Base-by-base conservation (phyloP, 495 filamentous ascomycete species). In the Penicillium manginii region DNA sequence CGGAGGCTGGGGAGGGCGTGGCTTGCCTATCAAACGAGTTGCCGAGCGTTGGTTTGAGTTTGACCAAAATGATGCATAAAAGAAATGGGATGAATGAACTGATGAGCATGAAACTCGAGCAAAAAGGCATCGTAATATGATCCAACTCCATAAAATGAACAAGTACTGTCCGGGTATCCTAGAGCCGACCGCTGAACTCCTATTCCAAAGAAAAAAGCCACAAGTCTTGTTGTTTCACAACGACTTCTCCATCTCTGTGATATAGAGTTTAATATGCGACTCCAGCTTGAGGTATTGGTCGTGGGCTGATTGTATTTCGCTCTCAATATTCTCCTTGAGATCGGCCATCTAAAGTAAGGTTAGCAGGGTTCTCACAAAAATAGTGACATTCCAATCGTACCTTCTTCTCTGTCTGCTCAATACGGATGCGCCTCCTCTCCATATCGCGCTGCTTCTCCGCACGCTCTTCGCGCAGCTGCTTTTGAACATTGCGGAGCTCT, bases 351-450 rank as follows among this genome's bases (percentile, higher is more conserved):
- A 70, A 52, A 51, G 9, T 47, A 51, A 40, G 60, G 58, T 61
- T 45, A 61, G 33, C 47, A 42, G 19, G 4, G 8, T 17, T 43
- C n/a, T 9, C n/a, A 21, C 15, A 21, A 43, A 2, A 9, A 39
- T 21, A 14, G 21, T 1, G 12, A 2, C 17, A 15, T 12, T 7
- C 2, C 39, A 52, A 47, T 66, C 80, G 59, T 82, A 93, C 92
- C 90, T 98, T 97, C 81, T 96, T 97, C 84, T 97, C 94, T 32
- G 91, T 97, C 80, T 96, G 92, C 77, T 98, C 93, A 59, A 98
- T 98, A 52, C 92, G 77, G 10, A 97, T 91, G 61, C 91, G 84
- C 71, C 92, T 83, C 67, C 85, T 84, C 78, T 98, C 94, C 78
- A 98, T 94, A 69, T 97, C 94, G 19, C 87, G 84, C 35, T 88